Percentiles rank a stretch among this genome's conserved stretches.
Conservation (phyloP, 176 grass and related monocot genomes). For the Pontederia paniculata region DNA sequence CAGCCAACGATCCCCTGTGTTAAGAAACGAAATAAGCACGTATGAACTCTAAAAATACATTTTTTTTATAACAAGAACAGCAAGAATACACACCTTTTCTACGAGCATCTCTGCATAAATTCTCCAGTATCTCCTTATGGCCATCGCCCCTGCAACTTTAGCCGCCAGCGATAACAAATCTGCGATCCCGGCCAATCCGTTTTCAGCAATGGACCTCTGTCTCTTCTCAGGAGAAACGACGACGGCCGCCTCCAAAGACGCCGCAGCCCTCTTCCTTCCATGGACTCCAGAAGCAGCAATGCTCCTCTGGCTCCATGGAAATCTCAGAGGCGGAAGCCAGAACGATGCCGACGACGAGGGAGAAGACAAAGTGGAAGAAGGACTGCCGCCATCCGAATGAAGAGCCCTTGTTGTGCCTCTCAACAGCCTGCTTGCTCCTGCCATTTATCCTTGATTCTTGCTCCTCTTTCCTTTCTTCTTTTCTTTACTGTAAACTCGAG, state of each 20-base stretch:
- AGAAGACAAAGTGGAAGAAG: not conserved
- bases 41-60: not conserved
- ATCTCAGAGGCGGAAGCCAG: not conserved
- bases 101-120: not conserved
- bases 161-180: not conserved
- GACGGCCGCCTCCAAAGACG: constrained; percentile 1
- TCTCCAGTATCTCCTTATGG: not conserved
- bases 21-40: not conserved
- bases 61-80: not conserved
- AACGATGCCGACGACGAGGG: not conserved
- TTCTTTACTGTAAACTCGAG: not conserved
- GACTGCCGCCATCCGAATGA: not conserved
- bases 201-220: not conserved
- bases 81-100: not conserved
- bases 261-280: constrained; percentile 2
- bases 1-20: constrained; percentile 41
- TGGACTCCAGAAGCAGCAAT: not conserved
- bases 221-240: not conserved
- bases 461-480: not conserved
- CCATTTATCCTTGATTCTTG: too few relatives aligned
- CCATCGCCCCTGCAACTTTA: not conserved
- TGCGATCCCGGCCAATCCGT: not conserved
- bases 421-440: not conserved
- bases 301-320: not conserved
- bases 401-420: constrained; percentile 6